Base-by-base conservation (phyloP, 768 basidiomycete genomes). In the Suillus subaureus region DNA sequence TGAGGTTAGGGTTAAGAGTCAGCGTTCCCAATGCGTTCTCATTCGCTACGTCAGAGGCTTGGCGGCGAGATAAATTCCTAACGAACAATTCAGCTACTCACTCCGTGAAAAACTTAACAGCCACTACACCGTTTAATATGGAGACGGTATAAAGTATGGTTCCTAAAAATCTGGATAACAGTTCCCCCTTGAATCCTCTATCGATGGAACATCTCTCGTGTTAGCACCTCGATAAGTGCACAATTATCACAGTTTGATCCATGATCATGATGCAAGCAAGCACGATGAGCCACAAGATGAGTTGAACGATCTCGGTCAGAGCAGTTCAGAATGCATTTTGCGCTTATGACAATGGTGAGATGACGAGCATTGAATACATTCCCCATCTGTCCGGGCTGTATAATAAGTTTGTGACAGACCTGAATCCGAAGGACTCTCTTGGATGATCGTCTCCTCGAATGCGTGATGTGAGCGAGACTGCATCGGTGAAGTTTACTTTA, bases 1-100 rank as follows among this genome's bases (percentile, higher is more conserved):
- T 37, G 56, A 23, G 58, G 58, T 60, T 60, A 60, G 58, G 58
- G 58, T 60, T 60, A n/a, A 49, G 39, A 39, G 4, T 40, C 26
- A 39, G 37, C 21, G n/a, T 35, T 23, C 11, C 35, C 35, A n/a
- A 15, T 47, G 13, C 15, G n/a, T 56, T 57, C 56, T 23, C 4
- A 18, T 18, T 39, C 18, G 9, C 26, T 26, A 16, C 2, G 23
- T 15, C 7, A 15, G 7, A 16, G 26, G 26, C 26, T 42, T 28
- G 26, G 3, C 26, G 26, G 11, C 26, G 39, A 42, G 40, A 28
- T 28, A 12, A 60, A 31, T 42, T 60, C 40, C 58, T 60, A 21
- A 60, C 28, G 26, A 43, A 28, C 12, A 42, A 28, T 42, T 60
- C 26, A 60, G 39, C 40, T 60, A 21, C 18, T 39, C 37, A 16